These are phyloP conservation scores for Parathielavia appendiculata DNA, from an alignment of 495 filamentous ascomycete species.

Conservation along the genomic window DNA sequence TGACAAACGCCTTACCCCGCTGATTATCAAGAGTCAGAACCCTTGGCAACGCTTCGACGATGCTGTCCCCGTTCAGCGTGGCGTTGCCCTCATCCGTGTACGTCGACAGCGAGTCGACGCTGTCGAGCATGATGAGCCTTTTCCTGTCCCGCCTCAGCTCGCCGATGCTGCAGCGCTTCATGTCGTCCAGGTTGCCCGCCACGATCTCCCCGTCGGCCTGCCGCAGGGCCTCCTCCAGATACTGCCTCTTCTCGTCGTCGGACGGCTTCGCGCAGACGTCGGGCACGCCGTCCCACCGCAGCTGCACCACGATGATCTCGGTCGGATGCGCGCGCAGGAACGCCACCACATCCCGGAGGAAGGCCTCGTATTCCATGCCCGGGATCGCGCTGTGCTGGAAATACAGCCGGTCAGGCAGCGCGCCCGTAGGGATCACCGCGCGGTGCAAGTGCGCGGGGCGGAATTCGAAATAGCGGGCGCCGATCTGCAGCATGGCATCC, in stretches of 20 bases:
- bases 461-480: conserved; percentile 54
- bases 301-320: conserved; percentile 50
- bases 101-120: conserved; percentile 43
- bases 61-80: conserved; percentile 43
- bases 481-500: conserved; percentile 42
- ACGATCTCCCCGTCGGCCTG: conserved; percentile 28
- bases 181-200: conserved; percentile 35
- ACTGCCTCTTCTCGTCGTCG: conserved; percentile 39
- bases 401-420: conserved; percentile 45
- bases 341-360: conserved; percentile 40
- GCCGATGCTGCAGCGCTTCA: conserved; percentile 34
- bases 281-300: conserved; percentile 52
- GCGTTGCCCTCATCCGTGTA: conserved; percentile 51
- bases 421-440: conserved; percentile 29
- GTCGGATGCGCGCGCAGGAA: conserved; percentile 43
- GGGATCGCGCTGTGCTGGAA: conserved; percentile 53
- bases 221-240: conserved; percentile 37
- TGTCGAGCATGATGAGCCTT: conserved; percentile 45
- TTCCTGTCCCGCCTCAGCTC: conserved; percentile 39
- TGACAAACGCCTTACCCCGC: conserved; percentile 39
- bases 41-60: conserved; percentile 40
- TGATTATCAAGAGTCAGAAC: conserved; percentile 36
- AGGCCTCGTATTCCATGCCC: conserved; percentile 48
- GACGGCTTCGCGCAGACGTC: conserved; percentile 41
- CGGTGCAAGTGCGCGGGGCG: conserved; percentile 47